Conservation (phyloP, 2,329 filamentous ascomycete genomes). For the Phoma herbarum region DNA sequence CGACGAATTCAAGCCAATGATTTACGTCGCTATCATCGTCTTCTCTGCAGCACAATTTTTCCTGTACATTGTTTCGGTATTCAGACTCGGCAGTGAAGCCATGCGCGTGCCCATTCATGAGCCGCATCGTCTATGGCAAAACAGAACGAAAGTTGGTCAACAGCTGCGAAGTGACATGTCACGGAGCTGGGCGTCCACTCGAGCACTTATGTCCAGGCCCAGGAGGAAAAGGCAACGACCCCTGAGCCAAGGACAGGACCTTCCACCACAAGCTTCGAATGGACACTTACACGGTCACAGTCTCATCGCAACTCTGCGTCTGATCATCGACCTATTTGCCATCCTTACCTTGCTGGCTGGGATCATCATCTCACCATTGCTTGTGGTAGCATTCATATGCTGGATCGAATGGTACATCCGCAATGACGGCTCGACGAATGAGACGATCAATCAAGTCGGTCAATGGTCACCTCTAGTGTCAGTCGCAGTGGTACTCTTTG, state of each 20-base stretch:
- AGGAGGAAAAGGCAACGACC: neutral
- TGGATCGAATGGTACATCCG: constrained; percentile 28
- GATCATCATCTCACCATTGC: constrained; percentile 7
- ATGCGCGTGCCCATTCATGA: constrained; percentile 17
- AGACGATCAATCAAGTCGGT: constrained; percentile 20
- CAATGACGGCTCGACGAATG: constrained; percentile 22
- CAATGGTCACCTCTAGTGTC: constrained; percentile 20
- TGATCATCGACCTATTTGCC: constrained; percentile 3
- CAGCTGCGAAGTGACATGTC: constrained; percentile 11
- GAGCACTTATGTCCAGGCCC: neutral
- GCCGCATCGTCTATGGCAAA: constrained; percentile 14
- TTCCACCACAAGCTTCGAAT: neutral
- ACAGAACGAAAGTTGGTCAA: constrained; percentile 3
- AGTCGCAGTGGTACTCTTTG: constrained; percentile 13
- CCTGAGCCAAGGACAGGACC: neutral
- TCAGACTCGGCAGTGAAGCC: constrained; percentile 18
- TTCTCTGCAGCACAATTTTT: constrained; percentile 22
- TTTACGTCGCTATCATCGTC: constrained; percentile 17
- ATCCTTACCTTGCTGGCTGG: constrained; percentile 15
- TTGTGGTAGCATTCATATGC: constrained; percentile 24
- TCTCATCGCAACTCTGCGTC: neutral
- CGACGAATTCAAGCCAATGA: constrained; percentile 17
- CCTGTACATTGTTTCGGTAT: constrained; percentile 13
- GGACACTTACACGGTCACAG: neutral
- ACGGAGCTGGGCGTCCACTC: constrained; percentile 1